phyloP scores from a whole-genome alignment of 2,329 filamentous ascomycete species.

The Cadophora luteo-olivacea region DNA sequence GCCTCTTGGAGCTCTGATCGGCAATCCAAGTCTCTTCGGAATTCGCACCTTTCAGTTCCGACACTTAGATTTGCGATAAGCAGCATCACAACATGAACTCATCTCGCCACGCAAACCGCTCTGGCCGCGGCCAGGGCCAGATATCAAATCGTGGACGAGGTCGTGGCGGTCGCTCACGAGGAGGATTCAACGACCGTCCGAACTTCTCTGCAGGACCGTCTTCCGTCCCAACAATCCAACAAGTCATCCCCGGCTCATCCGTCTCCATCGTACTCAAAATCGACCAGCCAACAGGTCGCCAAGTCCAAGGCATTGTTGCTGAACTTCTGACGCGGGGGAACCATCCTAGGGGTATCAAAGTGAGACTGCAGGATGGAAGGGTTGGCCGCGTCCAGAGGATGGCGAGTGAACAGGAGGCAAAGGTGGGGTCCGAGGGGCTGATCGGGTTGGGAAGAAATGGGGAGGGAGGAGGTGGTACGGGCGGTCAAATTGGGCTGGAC shows the following conservation, averaged over 20 bases:
- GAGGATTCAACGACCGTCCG: slow-evolving; percentile 1
- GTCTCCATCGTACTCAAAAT: slow-evolving; percentile 44
- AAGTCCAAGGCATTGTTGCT: slow-evolving; percentile 40
- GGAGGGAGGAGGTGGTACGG: slow-evolving; percentile 6
- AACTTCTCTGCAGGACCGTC: background rate
- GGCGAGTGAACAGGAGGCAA: slow-evolving; percentile 33
- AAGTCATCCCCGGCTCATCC: slow-evolving; percentile 36
- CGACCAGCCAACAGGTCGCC: slow-evolving; percentile 42
- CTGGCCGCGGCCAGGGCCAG: slow-evolving; percentile 18
- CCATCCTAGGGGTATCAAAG: slow-evolving; percentile 45
- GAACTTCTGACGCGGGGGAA: slow-evolving; percentile 42
- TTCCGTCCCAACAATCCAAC: slow-evolving; percentile 38
- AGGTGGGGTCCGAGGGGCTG: slow-evolving; percentile 27
- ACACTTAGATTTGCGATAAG: too few species aligned
- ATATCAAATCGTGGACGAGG: slow-evolving; percentile 23
- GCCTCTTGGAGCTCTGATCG: too few species aligned
- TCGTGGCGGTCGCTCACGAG: slow-evolving; percentile 20
- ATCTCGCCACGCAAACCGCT: slow-evolving; percentile 25
- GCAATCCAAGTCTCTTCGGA: too few species aligned
- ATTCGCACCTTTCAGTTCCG: too few species aligned
- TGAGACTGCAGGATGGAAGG: slow-evolving; percentile 41
- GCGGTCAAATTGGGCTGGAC: background rate
- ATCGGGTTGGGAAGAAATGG: slow-evolving; percentile 35
- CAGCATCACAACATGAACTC: too few species aligned
- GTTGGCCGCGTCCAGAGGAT: slow-evolving; percentile 43